Evolutionary conservation across 352 stramenopile species (phyloP).

Genomic region (Phytophthora foliorum): DNA sequence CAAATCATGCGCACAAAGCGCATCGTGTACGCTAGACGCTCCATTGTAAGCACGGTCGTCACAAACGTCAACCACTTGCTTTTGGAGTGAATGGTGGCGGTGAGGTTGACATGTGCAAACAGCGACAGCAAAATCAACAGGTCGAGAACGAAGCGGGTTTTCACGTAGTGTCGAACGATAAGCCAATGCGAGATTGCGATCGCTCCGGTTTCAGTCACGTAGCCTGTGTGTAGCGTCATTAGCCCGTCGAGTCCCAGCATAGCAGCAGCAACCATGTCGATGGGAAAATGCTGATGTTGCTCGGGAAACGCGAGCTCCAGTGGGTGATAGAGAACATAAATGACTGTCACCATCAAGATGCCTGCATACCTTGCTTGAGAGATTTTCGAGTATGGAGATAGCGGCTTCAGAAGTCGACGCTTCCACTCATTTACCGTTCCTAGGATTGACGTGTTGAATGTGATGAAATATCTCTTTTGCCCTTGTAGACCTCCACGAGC

Average conservation of each 20-base stretch:
- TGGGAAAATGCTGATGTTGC: not conserved
- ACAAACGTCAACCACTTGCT: conserved; percentile 2
- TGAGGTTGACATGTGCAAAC: not conserved
- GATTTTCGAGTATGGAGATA: conserved; percentile 47
- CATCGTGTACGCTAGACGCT: conserved; percentile 29
- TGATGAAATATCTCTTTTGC: not conserved
- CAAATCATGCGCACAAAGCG: conserved; percentile 44
- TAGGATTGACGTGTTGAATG: not conserved
- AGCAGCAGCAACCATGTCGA: conserved; percentile 12
- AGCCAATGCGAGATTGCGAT: conserved; percentile 31
- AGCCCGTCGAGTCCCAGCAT: conserved; percentile 36
- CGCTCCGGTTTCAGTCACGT: conserved; percentile 32
- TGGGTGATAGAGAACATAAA: conserved; percentile 50
- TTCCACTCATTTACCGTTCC: conserved; percentile 4
- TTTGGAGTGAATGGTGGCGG: not conserved
- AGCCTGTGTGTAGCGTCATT: conserved; percentile 47
- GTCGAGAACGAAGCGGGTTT: conserved; percentile 37
- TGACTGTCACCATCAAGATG: conserved; percentile 34
- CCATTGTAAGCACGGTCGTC: conserved; percentile 20
- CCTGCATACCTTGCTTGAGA: conserved; percentile 35
- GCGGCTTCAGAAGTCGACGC: conserved; percentile 14
- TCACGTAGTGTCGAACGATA: conserved; percentile 40
- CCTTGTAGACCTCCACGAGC: not conserved
- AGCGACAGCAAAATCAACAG: conserved; percentile 23
- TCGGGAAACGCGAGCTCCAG: conserved; percentile 47